Evolutionary conservation across 2,329 filamentous ascomycete species (phyloP), one percentile per base, ranked within the genome.

Genomic region (Microcyclospora pomicola): DNA sequence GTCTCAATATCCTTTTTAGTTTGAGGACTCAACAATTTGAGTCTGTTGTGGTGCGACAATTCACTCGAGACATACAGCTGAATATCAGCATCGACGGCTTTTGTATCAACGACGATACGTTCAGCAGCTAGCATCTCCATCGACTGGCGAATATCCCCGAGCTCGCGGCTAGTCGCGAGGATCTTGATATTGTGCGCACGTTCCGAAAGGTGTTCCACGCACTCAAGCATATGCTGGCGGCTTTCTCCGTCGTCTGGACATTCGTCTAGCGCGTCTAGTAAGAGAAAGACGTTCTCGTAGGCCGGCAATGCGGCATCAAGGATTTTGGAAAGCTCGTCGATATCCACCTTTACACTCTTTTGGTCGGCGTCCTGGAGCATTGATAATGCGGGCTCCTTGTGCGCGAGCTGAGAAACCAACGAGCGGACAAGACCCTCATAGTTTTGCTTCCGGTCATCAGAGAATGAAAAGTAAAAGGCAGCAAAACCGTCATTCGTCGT

Each of bases 211-310:
- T 5, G 4, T 24, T 37, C 33, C 11, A 49, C 27, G 15, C 36
- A 34, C 15, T 38, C 27, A 4, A 49, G 41, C 9, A 46, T 31
- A 14, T 29, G 28, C 16, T 46, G 40, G 27, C 45, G 40, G 12
- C 29, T 34, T 10, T 40, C 36, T 14, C 42, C 7, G 6, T 37
- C 32, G 14, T 50, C 38, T 9, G 41, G 42, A 42, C 48, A 55
- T 33, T 60, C 56, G 31, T 61, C 54, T 13, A 60, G 40, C 16
- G 58, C 56, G 43, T 60, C 56, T 10, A 61, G 28, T 2, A 55
- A 44, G 12, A 60, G 41, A 34, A 49, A 58, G 1, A 51, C 48
- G 33, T 15, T 56, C 47, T 24, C 32, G 33, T 33, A 42, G 28
- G 43, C 29, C 27, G 36, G 15, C 12, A 50, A 33, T 12, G 33